Evolutionary conservation across 176 grass and related monocot genomes (phyloP), one percentile per base, ranked within the genome.

Genomic region (Cymbopogon citratus): DNA sequence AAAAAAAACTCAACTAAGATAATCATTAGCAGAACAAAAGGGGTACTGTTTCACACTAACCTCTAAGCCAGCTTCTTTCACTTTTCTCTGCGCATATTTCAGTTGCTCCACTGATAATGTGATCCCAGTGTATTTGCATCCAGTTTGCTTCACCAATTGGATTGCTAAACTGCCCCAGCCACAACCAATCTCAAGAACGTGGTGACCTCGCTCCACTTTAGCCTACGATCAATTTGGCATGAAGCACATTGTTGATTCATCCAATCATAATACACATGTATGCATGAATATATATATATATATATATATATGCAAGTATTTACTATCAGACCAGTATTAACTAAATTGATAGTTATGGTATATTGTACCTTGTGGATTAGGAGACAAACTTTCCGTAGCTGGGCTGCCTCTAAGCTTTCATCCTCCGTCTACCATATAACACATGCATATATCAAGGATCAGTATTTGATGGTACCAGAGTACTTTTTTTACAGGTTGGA

Each of bases 81-180:
- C 94, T 90, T 86, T 90, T 74, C 24, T 75, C 81, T 83, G 77
- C 1, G 87, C 73, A 25, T 87, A 94, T 71, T 89, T 91, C 25
- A 92, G 86, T 19, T 98, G 95, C 45, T 98, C 92, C 72, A 91
- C 78, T 3, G 95, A 98, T 44, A 98, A 87, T 36, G 95, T 94
- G 33, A 98, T 84, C 18, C 92, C 95, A 26, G 95, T 98, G 80
- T 98, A 98, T 85, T 69, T 94, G 90, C 95, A 94, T 28, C 94
- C 94, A 60, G 87, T 89, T 48, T 87, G 89, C 89, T 82, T 94
- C 40, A 91, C 94, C 54, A 98, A 18, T 43, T 94, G 81, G 73
- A 98, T 89, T 25, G 95, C 95, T 70, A 98, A 78, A 44, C 81
- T 84, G 46, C 95, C 95, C 95, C 95, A 98, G 21, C 92, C 92